Base-by-base conservation (phyloP, 352 stramenopile species). In the Aphanomyces invadans region DNA sequence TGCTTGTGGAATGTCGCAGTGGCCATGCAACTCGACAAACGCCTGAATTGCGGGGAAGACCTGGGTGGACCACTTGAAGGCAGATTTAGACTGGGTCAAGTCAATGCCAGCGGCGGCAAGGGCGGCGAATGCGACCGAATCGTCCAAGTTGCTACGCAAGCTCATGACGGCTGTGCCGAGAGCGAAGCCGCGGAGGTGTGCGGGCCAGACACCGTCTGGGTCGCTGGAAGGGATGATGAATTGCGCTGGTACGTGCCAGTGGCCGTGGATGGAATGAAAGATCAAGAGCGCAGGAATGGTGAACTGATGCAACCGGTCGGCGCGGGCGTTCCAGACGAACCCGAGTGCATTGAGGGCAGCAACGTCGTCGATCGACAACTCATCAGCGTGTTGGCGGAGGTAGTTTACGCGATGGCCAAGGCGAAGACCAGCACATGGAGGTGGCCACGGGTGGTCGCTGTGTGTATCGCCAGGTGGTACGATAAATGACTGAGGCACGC, bases 401-500 rank as follows among this genome's bases (percentile, higher is more conserved):
- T 95, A 88, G 61, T 92, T 87, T 7, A 98, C 91, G 19, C 88
- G 80, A 32, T 89, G 73, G 9, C 94, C 94, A 9, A 98, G 72
- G 38, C 82, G 77, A 52, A 95, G 81, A 3, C 89, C 89, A 73
- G 83, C 88, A 28, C 86, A 88, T 26, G 86, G 70, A 56, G 88
- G 71, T 17, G 91, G 87, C 88, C 89, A 98, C 5, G 73, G 65
- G 0, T 69, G 33, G 15, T 42, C 7, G 15, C 15, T 42, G 36
- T 33, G 7, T 29, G 25, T 32, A 21, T 81, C 79, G 46, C 79
- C 72, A 5, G 77, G 60, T 1, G 90, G 90, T 1, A 97, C 85
- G 15, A 91, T 79, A 70, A 96, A 98, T 59, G 92, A 90, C 71
- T 97, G 88, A 38, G 90, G 91, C n/a, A 98, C 89, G 60, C 95